Conservation (phyloP, 2,329 filamentous ascomycete species). For the Fusarium tanahbumbuense region DNA sequence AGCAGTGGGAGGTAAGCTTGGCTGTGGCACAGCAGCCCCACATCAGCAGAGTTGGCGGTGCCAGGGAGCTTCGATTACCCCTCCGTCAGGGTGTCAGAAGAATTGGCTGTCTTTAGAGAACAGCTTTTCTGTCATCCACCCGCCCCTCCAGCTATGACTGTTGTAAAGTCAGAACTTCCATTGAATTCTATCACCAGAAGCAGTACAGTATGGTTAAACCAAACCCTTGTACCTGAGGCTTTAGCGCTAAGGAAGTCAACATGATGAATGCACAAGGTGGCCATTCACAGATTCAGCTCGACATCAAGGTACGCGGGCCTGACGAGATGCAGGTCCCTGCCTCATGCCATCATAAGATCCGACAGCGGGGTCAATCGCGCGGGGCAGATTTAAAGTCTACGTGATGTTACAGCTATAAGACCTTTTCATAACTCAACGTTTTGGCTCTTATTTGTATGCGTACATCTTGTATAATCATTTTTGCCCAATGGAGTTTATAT, state of each 20-base stretch:
- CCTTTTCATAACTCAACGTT: not conserved
- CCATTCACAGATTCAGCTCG: not conserved
- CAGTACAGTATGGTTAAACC: not conserved
- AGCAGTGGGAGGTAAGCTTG: not conserved
- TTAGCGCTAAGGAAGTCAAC: not conserved
- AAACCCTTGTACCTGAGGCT: not conserved
- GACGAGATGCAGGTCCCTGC: conserved; percentile 10
- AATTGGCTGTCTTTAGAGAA: not conserved
- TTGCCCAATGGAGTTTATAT: too few relatives aligned
- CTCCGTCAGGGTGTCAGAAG: not conserved
- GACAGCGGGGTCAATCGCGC: conserved; percentile 16
- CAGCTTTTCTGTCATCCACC: not conserved
- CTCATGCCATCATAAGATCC: conserved; percentile 1
- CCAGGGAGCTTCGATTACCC: not conserved
- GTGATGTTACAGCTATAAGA: not conserved
- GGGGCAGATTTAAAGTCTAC: conserved; percentile 2
- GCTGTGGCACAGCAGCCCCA: conserved; percentile 20
- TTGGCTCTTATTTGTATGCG: not conserved
- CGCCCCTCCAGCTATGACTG: conserved; percentile 10
- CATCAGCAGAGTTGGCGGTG: conserved; percentile 2
- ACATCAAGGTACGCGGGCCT: not conserved
- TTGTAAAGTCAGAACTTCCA: conserved; percentile 18
- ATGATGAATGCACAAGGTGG: not conserved
- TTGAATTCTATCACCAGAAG: conserved; percentile 20
- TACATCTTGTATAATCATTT: not conserved